These are phyloP conservation scores for Coniosporium tulheliwenetii DNA, from an alignment of 2,329 filamentous ascomycete genomes.

Conservation along the genomic window DNA sequence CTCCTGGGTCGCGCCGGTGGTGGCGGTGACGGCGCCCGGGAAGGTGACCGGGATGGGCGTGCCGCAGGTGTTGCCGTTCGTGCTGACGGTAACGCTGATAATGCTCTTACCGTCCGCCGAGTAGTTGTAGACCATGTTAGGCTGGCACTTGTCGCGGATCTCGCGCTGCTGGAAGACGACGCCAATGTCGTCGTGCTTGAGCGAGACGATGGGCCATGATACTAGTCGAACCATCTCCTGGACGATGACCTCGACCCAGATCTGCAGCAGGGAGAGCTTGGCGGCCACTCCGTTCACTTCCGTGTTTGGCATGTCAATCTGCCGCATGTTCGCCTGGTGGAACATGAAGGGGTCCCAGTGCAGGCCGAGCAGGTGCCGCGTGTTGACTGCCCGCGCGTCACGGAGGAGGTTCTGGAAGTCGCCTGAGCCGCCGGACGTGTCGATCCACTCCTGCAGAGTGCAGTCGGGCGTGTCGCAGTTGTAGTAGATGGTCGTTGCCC, in stretches of 20 bases:
- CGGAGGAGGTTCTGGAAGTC: conserved; percentile 35
- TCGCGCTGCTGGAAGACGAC: conserved; percentile 35
- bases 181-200: conserved; percentile 41
- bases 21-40: conserved; percentile 26
- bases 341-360: conserved; percentile 45
- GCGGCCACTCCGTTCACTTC: conserved; percentile 32
- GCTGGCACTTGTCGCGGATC: conserved; percentile 36
- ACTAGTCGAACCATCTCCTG: conserved; percentile 38
- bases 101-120: conserved; percentile 28
- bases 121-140: conserved; percentile 31
- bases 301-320: conserved; percentile 29
- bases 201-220: conserved; percentile 37
- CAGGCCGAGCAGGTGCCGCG: conserved; percentile 40
- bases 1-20: conserved; percentile 30
- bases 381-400: conserved; percentile 36
- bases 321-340: conserved; percentile 45
- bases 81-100: conserved; percentile 33
- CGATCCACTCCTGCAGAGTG: conserved; percentile 44
- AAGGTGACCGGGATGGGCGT: conserved; percentile 40
- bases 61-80: conserved; percentile 33
- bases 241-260: conserved; percentile 39
- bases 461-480: conserved; percentile 44
- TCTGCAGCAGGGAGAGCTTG: conserved; percentile 38
- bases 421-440: conserved; percentile 39
- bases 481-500: conserved; percentile 48